phyloP scores from a whole-genome alignment of 2,329 filamentous ascomycete genomes.

The Hymenotorrendiella dingleyae region DNA sequence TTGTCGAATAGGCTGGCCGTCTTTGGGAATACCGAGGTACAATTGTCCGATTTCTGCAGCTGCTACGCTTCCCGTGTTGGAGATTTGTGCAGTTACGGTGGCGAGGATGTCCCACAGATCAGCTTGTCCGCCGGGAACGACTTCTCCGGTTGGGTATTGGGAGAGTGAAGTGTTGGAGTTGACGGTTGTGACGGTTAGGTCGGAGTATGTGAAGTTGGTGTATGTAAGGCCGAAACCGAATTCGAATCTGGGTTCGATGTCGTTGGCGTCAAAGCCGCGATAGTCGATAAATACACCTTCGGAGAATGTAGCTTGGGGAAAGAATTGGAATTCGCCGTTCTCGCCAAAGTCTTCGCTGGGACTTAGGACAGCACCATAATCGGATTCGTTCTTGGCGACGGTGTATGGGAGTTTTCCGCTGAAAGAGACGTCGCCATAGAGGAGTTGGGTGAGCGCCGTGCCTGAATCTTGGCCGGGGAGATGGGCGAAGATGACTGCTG shows the following conservation, averaged over 20 bases:
- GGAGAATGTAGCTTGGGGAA: constrained; percentile 38
- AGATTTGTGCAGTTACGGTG: constrained; percentile 38
- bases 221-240: constrained; percentile 48
- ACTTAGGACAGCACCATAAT: too few species aligned
- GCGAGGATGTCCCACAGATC: constrained; percentile 48
- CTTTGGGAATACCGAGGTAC: constrained; percentile 63
- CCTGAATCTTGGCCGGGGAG: too few species aligned
- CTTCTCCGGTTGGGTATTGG: too few species aligned
- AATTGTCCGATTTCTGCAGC: constrained; percentile 26
- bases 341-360: constrained; percentile 38
- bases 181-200: constrained; percentile 36
- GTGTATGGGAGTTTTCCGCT: too few species aligned
- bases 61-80: constrained; percentile 41
- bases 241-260: constrained; percentile 32
- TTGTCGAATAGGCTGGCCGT: constrained; percentile 59
- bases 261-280: constrained; percentile 39
- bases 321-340: constrained; percentile 45
- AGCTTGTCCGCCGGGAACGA: constrained; percentile 50
- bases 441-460: too few species aligned
- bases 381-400: too few species aligned
- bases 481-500: constrained; percentile 53
- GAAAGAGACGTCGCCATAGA: too few species aligned
- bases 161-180: neutral
- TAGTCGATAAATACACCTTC: constrained; percentile 48
- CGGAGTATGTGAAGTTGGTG: constrained; percentile 47